Percentiles rank a stretch among this genome's conserved stretches.
These are phyloP conservation scores for Graphilbum fragrans DNA, from an alignment of 2,329 filamentous ascomycete genomes.

Conservation along the genomic window DNA sequence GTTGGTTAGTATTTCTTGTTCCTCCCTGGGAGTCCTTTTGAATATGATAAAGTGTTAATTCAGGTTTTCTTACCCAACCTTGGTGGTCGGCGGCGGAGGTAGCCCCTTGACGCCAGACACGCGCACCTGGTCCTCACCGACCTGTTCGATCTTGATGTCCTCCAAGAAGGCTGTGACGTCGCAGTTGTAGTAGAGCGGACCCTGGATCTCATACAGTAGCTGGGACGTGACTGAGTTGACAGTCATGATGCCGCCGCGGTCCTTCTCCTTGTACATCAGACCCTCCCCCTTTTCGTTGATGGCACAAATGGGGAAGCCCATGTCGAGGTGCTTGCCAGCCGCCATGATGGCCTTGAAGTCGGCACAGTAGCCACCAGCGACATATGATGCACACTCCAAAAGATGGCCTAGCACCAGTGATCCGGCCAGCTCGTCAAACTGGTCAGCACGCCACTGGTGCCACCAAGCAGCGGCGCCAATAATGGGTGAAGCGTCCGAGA, in stretches of 20 bases:
- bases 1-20: no score
- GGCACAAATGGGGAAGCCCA: conserved; percentile 26
- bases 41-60: no score
- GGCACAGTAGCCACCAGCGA: conserved; percentile 42
- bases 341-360: conserved; percentile 35
- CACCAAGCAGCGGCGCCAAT: conserved; percentile 45
- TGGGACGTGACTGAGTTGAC: conserved; percentile 1
- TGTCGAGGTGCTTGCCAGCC: conserved; percentile 15
- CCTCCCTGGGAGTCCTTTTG: no score
- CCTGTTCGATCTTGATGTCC: conserved; percentile 22
- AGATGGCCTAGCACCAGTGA: conserved; percentile 36
- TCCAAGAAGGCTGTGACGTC: conserved; percentile 30
- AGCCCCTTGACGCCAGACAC: conserved; percentile 27
- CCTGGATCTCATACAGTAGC: conserved; percentile 11
- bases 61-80: no score
- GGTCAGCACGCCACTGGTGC: conserved; percentile 35
- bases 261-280: conserved; percentile 21
- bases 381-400: conserved; percentile 42
- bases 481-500: conserved; percentile 29
- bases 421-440: conserved; percentile 36
- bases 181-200: conserved; percentile 32
- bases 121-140: conserved; percentile 21
- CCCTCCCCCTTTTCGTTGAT: conserved; percentile 19
- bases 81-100: conserved; percentile 36
- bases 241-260: conserved; percentile 3